A percentile compares a stretch with the other conserved stretches of the same genome.
These are phyloP conservation scores for Stemphylium lycopersici DNA, from an alignment of 2,329 filamentous ascomycete species.

Conservation along the genomic window DNA sequence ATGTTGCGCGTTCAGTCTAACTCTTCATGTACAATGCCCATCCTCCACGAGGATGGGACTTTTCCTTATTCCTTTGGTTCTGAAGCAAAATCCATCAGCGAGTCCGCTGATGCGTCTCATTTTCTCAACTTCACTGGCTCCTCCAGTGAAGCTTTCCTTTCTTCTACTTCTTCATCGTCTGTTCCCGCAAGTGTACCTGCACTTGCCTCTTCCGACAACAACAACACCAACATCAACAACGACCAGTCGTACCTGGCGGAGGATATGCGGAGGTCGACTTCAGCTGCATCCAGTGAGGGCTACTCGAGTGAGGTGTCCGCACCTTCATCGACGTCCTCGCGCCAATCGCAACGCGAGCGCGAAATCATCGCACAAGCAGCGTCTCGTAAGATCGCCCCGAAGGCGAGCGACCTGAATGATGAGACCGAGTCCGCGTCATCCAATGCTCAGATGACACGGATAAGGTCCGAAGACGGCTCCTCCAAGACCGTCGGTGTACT, in stretches of 20 bases:
- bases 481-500: slow-evolving; percentile 59
- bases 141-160: slow-evolving; percentile 47
- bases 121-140: slow-evolving; percentile 43
- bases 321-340: slow-evolving; percentile 52
- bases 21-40: slow-evolving; percentile 44
- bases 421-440: slow-evolving; percentile 40
- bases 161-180: slow-evolving; percentile 32
- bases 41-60: slow-evolving; percentile 45
- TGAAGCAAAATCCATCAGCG: slow-evolving; percentile 44
- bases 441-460: slow-evolving; percentile 58
- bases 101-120: slow-evolving; percentile 38
- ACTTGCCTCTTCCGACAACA: slow-evolving; percentile 38
- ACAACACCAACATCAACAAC: slow-evolving; percentile 8
- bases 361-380: slow-evolving; percentile 57
- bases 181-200: slow-evolving; percentile 40
- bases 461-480: slow-evolving; percentile 59
- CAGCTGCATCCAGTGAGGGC: slow-evolving; percentile 41
- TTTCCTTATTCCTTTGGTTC: slow-evolving; percentile 44
- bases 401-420: slow-evolving; percentile 37
- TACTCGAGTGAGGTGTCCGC: slow-evolving; percentile 54
- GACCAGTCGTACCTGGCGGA: slow-evolving; percentile 46
- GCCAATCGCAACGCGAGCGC: slow-evolving; percentile 56
- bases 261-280: slow-evolving; percentile 60
- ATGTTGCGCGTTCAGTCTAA: slow-evolving; percentile 55
- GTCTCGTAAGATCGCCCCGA: slow-evolving; percentile 59